phyloP scores from a whole-genome alignment of 805 yeast species.

The Monosporozyma unispora region DNA sequence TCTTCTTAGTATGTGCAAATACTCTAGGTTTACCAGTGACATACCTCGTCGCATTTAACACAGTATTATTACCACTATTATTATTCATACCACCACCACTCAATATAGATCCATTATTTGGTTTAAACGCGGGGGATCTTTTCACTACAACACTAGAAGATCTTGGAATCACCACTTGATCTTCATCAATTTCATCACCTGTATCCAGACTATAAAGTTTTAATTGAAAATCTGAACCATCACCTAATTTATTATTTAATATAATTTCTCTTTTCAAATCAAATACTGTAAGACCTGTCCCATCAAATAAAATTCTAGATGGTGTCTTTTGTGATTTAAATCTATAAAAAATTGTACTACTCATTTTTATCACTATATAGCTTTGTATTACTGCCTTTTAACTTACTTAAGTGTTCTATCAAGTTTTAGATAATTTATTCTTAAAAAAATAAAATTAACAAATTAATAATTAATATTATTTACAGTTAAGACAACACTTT shows the following conservation, averaged over 20 bases:
- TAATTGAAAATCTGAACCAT: slow-evolving; percentile 78
- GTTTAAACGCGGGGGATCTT: slow-evolving; percentile 60
- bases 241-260: slow-evolving; percentile 66
- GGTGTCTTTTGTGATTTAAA: slow-evolving; percentile 78
- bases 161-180: slow-evolving; percentile 83
- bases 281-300: slow-evolving; percentile 92
- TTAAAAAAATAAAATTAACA: too few species aligned
- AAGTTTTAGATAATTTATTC: too few species aligned
- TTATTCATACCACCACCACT: too few species aligned
- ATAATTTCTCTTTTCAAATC: slow-evolving; percentile 90
- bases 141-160: slow-evolving; percentile 76
- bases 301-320: slow-evolving; percentile 79
- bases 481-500: too few species aligned
- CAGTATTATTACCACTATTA: slow-evolving; percentile 27
- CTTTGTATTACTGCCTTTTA: not conserved
- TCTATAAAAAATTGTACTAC: slow-evolving; percentile 79
- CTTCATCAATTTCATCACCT: slow-evolving; percentile 71
- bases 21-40: slow-evolving; percentile 63
- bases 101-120: not conserved
- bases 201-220: slow-evolving; percentile 63
- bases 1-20: slow-evolving; percentile 28
- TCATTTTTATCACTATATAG: slow-evolving; percentile 38
- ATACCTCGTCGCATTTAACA: slow-evolving; percentile 59
- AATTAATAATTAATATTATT: too few species aligned
- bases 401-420: too few species aligned